Evolutionary conservation across 495 filamentous ascomycete species (phyloP), one percentile per base, ranked within the genome.

Genomic region (Cetradonia linearis): DNA sequence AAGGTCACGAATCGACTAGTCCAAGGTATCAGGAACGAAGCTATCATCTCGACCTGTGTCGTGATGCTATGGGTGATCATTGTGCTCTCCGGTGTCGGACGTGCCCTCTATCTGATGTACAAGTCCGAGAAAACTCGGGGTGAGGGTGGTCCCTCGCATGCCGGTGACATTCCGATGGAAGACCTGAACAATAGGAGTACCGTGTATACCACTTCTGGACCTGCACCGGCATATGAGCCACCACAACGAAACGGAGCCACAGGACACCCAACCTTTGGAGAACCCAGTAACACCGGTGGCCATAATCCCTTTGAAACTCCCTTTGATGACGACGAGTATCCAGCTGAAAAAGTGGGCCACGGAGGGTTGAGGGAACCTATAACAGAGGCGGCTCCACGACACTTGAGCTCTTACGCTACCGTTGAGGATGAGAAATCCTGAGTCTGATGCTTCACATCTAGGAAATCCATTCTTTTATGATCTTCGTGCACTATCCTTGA

Each of bases 1-100:
- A 76, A 83, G 54, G 81, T 96, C 50, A 78, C 81, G 36, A 72
- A 74, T 58, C 79, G 81, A 61, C 74, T 96, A 48, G 73, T 77
- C 58, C 73, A 77, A 34, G 80, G 77, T 59, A 84, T 97, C 58
- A 75, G 78, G 40, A 79, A 80, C 33, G 88, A 96, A 70, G 83
- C 87, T 2, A 78, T 91, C 58, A 89, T 97, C 65, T 84, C 90
- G 7, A 73, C 78, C 0, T 80, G 72, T 49, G 70, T 98, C 30
- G 70, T 96, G 2, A 70, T 83, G 0, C 69, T 91, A 3, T 98
- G 89, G 81, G 63, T 95, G 48, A 61, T 95, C 52, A 77, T 95
- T 53, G 76, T 86, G 2, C 76, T 96, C 28, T 79, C 87, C 55
- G 93, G 88, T 54, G 63, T 91, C 56, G 67, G 80, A 55, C 83